phyloP scores from a whole-genome alignment of 2,329 filamentous ascomycete species.

The Hymenoscyphus fructigenus region DNA sequence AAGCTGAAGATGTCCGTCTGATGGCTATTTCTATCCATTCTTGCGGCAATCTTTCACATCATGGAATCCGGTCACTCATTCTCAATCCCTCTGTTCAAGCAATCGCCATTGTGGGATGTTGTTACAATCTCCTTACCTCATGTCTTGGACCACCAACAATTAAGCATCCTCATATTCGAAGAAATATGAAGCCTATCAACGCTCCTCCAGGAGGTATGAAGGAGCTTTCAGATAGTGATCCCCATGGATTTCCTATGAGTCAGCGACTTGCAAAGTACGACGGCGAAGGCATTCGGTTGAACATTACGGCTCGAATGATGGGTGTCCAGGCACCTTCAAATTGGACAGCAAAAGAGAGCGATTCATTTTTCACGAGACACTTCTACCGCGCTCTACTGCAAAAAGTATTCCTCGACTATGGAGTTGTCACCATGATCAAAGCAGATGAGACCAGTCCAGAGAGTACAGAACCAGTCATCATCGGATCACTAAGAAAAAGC shows the following conservation, averaged over 20 bases:
- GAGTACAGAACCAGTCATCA: constrained; percentile 77
- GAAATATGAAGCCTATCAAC: constrained; percentile 63
- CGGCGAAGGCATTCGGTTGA: constrained; percentile 70
- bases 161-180: constrained; percentile 76
- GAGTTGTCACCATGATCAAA: constrained; percentile 62
- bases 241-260: constrained; percentile 93
- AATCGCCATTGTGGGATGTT: constrained; percentile 96
- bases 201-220: constrained; percentile 60
- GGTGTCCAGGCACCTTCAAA: constrained; percentile 93
- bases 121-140: constrained; percentile 95
- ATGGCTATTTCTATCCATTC: constrained; percentile 97
- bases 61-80: constrained; percentile 81
- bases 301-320: constrained; percentile 98
- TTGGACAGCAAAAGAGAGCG: constrained; percentile 80
- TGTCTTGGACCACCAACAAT: constrained; percentile 82
- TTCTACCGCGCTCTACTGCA: constrained; percentile 91
- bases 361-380: constrained; percentile 86
- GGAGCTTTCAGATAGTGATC: constrained; percentile 73
- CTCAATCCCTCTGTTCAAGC: constrained; percentile 81
- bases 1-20: constrained; percentile 49
- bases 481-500: constrained; percentile 78
- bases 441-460: constrained; percentile 29
- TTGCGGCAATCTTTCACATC: constrained; percentile 95
- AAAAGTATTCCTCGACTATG: constrained; percentile 84
- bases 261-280: constrained; percentile 60